Conservation (phyloP, 176 grass and related monocot genomes). For the Bonia amplexicaulis region DNA sequence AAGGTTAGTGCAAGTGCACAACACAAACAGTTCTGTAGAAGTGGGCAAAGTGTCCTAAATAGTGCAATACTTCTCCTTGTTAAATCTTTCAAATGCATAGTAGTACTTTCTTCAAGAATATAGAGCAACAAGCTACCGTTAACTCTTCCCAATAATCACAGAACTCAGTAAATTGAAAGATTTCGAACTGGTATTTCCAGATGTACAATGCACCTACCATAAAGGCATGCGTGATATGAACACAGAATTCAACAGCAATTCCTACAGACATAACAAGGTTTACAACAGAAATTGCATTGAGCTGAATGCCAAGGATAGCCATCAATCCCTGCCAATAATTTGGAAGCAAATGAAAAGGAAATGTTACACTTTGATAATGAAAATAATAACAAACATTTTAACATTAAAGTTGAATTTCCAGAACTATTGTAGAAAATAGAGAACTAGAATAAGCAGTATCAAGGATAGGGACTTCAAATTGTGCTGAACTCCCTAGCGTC, state of each 20-base stretch:
- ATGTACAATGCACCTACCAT: constrained; percentile 62
- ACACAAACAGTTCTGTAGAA: not conserved
- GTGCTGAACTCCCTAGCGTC: not conserved
- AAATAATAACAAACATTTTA: not conserved
- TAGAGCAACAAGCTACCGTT: not conserved
- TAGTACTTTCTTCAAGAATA: constrained; percentile 7
- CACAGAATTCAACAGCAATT: constrained; percentile 98
- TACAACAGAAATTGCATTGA: constrained; percentile 97
- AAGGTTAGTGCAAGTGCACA: not conserved
- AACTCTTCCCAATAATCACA: not conserved
- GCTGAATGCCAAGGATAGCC: constrained; percentile 82
- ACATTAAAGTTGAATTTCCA: not conserved
- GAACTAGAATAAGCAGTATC: constrained; percentile 17
- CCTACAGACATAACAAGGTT: constrained; percentile 99
- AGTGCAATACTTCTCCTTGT: not conserved
- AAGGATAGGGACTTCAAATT: not conserved
- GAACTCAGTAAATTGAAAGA: not conserved
- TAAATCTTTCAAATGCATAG: constrained; percentile 15
- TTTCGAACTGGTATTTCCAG: constrained; percentile 21
- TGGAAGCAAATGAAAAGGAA: not conserved
- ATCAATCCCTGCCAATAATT: constrained; percentile 82
- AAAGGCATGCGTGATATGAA: constrained; percentile 96
- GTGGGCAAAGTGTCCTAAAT: not conserved
- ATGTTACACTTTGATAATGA: constrained; percentile 7
- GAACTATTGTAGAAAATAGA: not conserved